Base-by-base conservation (phyloP, 2,329 filamentous ascomycete genomes). In the Neofusicoccum umdonicola region DNA sequence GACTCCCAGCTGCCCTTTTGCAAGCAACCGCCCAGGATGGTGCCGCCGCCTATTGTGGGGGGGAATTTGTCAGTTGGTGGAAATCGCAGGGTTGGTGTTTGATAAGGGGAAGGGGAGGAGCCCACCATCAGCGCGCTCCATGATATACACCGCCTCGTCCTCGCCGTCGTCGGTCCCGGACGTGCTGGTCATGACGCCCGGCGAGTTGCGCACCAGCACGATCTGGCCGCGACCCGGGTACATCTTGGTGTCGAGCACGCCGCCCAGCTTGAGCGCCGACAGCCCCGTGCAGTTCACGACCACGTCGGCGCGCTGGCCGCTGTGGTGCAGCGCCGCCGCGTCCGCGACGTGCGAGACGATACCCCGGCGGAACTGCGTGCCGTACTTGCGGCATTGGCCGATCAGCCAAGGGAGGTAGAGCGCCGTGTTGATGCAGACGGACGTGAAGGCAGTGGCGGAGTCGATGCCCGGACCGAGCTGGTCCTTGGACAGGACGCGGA, bases 401-500 rank as follows among this genome's bases (percentile, higher is more conserved):
- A 91, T 81, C 0, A 98, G 87, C 87, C 91, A 97, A 3, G 91
- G 87, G 2, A 97, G 86, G 78, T 97, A 98, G 65, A 97, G 79
- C 47, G 90, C 87, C 0, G 91, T 91, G 79, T 98, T 97, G 76
- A 97, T 94, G 79, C 93, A 97, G 45, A 97, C 88, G 0, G 91
- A 94, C 7, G 87, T 92, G 76, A 95, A 97, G 63, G 84, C 82
- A 58, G 87, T 90, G 27, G 88, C 93, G 11, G 89, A 90, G 66
- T 92, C 88, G 62, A 89, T 85, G 17, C 85, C 90, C 0, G 80
- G 70, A 0, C 87, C 85, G 1, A 96, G 79, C 69, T 72, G 83
- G 9, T 80, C 76, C 39, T 83, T 75, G 4, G 83, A 73, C 3
- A 94, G 77, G 65, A 87, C 79, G 66, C 86, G 85, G 77, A 88